Evolutionary conservation across 1,284 basidiomycete species (phyloP).

Genomic region (Volvariella surrecta): DNA sequence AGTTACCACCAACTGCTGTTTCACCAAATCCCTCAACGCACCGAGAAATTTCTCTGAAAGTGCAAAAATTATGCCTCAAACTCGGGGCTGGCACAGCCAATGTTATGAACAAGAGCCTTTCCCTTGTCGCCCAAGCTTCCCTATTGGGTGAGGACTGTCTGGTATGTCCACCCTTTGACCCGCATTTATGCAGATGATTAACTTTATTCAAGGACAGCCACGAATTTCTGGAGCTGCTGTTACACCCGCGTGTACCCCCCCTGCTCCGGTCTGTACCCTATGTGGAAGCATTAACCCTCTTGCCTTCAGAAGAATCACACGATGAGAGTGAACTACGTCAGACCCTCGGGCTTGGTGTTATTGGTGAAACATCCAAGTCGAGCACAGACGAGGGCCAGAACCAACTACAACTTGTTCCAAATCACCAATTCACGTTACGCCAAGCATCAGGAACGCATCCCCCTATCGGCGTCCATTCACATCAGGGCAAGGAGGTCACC

Average conservation of each 20-base stretch:
- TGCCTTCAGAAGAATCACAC: slow-evolving; percentile 48
- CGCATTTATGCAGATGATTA: neutral
- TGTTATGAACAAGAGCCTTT: slow-evolving; percentile 50
- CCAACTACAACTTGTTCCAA: neutral
- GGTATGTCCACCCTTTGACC: slow-evolving; percentile 15
- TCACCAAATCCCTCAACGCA: slow-evolving; percentile 46
- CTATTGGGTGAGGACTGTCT: slow-evolving; percentile 15
- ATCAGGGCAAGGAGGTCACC: too few relatives aligned
- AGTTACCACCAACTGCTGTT: slow-evolving; percentile 43
- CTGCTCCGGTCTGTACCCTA: slow-evolving; percentile 61
- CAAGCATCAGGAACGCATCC: too few relatives aligned
- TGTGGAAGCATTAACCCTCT: slow-evolving; percentile 51
- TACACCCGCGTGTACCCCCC: slow-evolving; percentile 73
- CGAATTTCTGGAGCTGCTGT: slow-evolving; percentile 48
- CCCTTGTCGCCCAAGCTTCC: slow-evolving; percentile 34
- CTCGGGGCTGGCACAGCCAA: slow-evolving; percentile 44
- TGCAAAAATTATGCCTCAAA: slow-evolving; percentile 40
- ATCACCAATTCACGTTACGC: neutral
- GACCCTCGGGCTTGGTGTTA: slow-evolving; percentile 28
- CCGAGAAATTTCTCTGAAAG: slow-evolving; percentile 28
- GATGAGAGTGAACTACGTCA: slow-evolving; percentile 45
- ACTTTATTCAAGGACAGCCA: slow-evolving; percentile 15
- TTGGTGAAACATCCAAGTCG: slow-evolving; percentile 5
- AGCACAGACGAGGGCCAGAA: slow-evolving; percentile 7
- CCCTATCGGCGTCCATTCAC: too few relatives aligned